A percentile compares a stretch with the other conserved stretches of the same genome.
Conservation (phyloP, 2,329 filamentous ascomycete genomes). For the Cercospora sojina region DNA sequence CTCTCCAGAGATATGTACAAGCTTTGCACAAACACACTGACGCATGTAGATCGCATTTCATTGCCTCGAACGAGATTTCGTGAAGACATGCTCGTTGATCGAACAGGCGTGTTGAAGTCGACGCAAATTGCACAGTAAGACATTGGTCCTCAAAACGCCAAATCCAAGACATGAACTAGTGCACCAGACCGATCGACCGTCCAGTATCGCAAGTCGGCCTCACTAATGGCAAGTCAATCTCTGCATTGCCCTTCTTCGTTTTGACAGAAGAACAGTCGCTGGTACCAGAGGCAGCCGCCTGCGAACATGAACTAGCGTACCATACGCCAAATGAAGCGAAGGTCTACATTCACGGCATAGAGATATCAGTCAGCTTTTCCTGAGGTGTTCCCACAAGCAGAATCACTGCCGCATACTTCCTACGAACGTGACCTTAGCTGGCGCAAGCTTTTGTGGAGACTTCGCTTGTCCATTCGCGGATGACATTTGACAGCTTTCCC, state of each 20-base stretch:
- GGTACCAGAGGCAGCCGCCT: neutral
- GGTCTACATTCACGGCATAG: neutral
- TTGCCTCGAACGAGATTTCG: neutral
- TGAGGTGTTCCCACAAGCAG: neutral
- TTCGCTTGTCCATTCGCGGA: neutral
- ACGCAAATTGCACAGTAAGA: neutral
- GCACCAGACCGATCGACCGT: neutral
- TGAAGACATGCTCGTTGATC: neutral
- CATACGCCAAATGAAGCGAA: neutral
- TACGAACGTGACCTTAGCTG: neutral
- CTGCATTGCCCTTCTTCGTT: neutral
- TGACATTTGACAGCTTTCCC: neutral
- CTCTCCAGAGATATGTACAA: neutral
- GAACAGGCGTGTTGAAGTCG: neutral
- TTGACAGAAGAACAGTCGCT: neutral
- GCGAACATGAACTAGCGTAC: neutral
- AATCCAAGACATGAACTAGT: neutral
- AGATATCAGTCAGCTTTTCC: neutral
- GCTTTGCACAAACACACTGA: neutral
- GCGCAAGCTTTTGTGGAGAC: neutral
- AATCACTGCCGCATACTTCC: neutral
- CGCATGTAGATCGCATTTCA: neutral
- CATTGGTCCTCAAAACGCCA: neutral
- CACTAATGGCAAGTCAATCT: neutral
- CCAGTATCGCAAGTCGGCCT: neutral